Percentiles rank a stretch among this genome's conserved stretches.
Conservation (phyloP, 257 asterid species). For the Solanum lycopersicoides region DNA sequence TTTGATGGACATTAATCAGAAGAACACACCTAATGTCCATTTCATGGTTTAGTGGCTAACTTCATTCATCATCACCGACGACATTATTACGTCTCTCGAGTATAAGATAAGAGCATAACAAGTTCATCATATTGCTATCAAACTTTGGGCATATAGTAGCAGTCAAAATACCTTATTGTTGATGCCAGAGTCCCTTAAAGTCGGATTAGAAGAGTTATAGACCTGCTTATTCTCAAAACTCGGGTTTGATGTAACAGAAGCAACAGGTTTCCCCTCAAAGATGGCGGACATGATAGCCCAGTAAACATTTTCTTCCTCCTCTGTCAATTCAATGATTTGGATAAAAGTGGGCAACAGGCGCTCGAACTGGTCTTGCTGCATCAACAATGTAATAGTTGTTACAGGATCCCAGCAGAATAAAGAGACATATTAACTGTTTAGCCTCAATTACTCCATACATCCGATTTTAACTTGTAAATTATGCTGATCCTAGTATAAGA, state of each 20-base stretch:
- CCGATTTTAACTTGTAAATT: background rate
- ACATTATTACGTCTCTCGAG: background rate
- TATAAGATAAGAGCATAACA: background rate
- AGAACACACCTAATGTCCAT: background rate
- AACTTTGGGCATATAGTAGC: background rate
- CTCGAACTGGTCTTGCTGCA: constrained; percentile 90
- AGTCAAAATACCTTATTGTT: constrained; percentile 62
- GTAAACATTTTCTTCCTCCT: constrained; percentile 69
- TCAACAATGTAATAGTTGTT: background rate
- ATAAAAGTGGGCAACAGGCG: constrained; percentile 82
- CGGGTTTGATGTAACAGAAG: constrained; percentile 21
- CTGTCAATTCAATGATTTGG: constrained; percentile 81
- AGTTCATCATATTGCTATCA: background rate
- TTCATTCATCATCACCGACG: background rate
- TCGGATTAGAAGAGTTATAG: constrained; percentile 20
- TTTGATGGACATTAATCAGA: background rate
- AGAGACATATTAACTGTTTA: background rate
- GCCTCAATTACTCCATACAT: background rate
- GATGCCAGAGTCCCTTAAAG: constrained; percentile 49
- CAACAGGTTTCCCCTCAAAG: constrained; percentile 55
- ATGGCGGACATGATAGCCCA: constrained; percentile 71
- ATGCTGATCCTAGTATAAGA: background rate
- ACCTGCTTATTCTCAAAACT: constrained; percentile 19
- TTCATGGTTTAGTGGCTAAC: background rate
- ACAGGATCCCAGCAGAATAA: background rate